Evolutionary conservation across 257 asterid genomes (phyloP).

Genomic region (Jacaranda copaia): DNA sequence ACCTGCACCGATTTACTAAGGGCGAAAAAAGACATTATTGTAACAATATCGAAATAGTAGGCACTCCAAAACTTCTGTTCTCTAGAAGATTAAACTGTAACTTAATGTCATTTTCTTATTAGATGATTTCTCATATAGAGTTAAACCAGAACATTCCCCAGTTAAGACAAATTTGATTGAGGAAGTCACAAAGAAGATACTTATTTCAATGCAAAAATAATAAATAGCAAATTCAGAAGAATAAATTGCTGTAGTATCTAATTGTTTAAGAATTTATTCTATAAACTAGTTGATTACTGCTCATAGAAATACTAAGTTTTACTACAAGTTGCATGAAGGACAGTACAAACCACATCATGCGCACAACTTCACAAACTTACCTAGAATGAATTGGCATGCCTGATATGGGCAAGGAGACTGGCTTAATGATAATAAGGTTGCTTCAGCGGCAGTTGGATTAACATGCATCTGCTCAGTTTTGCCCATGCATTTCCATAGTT

Average conservation of each 20-base stretch:
- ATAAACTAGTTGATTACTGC: conserved; percentile 17
- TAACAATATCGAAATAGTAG: conserved; percentile 17
- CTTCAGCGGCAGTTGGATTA: conserved; percentile 91
- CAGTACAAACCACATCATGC: conserved; percentile 11
- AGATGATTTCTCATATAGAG: conserved; percentile 18
- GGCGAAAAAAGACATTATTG: background rate
- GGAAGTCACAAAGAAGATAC: conserved; percentile 19
- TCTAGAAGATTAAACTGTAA: background rate
- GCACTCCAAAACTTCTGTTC: conserved; percentile 23
- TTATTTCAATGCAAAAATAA: background rate
- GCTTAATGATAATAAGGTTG: conserved; percentile 72
- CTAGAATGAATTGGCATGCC: conserved; percentile 87
- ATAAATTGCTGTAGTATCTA: conserved; percentile 17
- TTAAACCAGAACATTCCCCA: conserved; percentile 2
- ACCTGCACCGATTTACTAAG: conserved; percentile 1
- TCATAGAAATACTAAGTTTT: conserved; percentile 24
- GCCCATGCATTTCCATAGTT: conserved; percentile 34
- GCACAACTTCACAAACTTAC: conserved; percentile 53
- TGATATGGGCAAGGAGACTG: conserved; percentile 86
- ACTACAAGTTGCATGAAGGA: conserved; percentile 18
- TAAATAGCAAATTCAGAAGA: conserved; percentile 1
- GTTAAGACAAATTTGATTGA: conserved; percentile 17
- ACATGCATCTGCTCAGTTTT: conserved; percentile 69
- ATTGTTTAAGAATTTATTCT: background rate
- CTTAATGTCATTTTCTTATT: conserved; percentile 21